These are phyloP conservation scores for Hyaloscypha variabilis DNA, from an alignment of 495 filamentous ascomycete genomes.

Conservation along the genomic window DNA sequence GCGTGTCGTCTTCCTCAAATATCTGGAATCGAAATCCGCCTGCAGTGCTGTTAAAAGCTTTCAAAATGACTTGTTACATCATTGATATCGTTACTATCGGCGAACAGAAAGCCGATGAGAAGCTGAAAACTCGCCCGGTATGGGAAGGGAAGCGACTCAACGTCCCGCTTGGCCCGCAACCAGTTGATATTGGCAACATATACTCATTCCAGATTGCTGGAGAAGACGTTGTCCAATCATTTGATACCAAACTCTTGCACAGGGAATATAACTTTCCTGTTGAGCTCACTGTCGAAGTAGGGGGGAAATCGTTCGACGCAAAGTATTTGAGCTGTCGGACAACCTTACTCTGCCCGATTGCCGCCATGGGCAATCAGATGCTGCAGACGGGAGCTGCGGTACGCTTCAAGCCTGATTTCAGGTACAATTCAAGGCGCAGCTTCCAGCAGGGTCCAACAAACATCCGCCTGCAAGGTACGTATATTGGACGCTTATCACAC, in stretches of 20 bases:
- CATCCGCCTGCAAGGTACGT: neutral
- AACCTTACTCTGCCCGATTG: neutral
- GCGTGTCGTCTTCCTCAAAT: neutral
- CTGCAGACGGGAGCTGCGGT: neutral
- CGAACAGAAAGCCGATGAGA: neutral
- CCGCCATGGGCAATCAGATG: neutral
- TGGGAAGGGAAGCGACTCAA: conserved; percentile 4
- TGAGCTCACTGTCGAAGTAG: neutral
- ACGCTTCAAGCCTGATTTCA: neutral
- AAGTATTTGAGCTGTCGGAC: neutral
- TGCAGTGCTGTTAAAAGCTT: neutral
- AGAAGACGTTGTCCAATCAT: neutral
- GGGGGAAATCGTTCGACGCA: conserved; percentile 1
- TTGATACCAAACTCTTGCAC: neutral
- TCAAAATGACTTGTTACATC: neutral
- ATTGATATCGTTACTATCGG: neutral
- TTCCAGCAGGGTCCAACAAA: neutral
- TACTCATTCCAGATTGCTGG: neutral
- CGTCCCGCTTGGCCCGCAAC: neutral
- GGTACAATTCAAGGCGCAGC: neutral
- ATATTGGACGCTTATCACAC: neutral
- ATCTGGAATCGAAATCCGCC: conserved; percentile 1
- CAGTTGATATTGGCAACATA: neutral
- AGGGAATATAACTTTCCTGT: neutral
- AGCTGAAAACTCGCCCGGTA: neutral